Base-by-base conservation (phyloP, 2,329 filamentous ascomycete genomes). In the Trichoderma arundinaceum region DNA sequence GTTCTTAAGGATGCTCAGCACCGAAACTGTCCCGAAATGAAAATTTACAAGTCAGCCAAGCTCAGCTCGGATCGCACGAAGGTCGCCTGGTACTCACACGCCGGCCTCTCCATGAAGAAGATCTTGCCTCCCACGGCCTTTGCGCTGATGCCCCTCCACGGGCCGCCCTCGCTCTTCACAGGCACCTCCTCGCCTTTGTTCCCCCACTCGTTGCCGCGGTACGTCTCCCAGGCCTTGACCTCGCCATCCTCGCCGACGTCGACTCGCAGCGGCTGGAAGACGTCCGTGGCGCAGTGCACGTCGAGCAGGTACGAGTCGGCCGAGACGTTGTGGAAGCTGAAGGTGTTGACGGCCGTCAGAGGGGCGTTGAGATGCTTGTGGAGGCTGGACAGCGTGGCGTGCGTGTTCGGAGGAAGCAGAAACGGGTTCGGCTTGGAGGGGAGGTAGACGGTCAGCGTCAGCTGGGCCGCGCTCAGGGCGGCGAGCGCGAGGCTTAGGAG, bases 181-280 rank as follows among this genome's bases (percentile, higher is more conserved):
- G 69, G 69, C 38, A 84, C 80, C 52, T 76, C 82, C 79, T 91
- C 90, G 15, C 94, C 94, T 74, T 88, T 90, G 75, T 97, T 96
- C 17, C 83, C 88, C 93, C 94, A 97, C 71, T 95, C 91, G 72
- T 96, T 94, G 0, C 92, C 93, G 54, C 92, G 84, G 76, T 89
- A 96, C 32, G 92, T 96, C 81, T 94, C 91, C 90, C 91, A 95
- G 33, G 88, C 88, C 48, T 83, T 79, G 3, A 92, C 82, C 70
- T 79, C 76, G 22, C 78, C 75, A 43, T 79, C 77, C 59, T 69
- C 72, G 2, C 73, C 71, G 17, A 95, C 86, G 74, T 98, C 95
- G 35, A 98, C 85, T 51, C 94, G 85, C 76, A 96, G 82, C 10
- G 92, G 91, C 71, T 88, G 86, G 76, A 97, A 98, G 61, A 84